Evolutionary conservation across 805 yeast genomes (phyloP).

Genomic region (Cyberlindnera suaveolens): DNA sequence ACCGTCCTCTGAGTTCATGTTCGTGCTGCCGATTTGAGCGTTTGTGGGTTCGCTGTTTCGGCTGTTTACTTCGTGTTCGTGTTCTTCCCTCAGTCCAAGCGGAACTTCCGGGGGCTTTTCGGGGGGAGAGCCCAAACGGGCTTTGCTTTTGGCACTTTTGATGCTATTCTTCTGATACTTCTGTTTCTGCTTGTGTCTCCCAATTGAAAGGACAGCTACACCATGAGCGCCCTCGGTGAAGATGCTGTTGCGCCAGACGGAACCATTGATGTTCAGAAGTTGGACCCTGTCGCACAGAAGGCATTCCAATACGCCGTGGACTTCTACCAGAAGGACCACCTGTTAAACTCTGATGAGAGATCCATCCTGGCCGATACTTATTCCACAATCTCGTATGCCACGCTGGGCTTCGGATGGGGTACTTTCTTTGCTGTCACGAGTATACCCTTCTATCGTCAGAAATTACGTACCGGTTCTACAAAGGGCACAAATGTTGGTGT

Average conservation of each 20-base stretch:
- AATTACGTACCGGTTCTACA: slow-evolving; percentile 26
- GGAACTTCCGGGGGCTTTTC: too few relatives aligned
- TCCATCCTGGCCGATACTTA: slow-evolving; percentile 33
- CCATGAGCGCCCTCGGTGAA: background rate
- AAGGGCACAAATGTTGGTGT: slow-evolving; percentile 35
- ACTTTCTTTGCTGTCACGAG: slow-evolving; percentile 36
- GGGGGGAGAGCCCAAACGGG: too few relatives aligned
- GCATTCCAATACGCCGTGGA: slow-evolving; percentile 38
- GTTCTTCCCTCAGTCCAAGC: too few relatives aligned
- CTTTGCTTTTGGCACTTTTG: too few relatives aligned
- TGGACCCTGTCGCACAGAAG: slow-evolving; percentile 19
- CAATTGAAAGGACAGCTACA: background rate
- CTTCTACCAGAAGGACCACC: slow-evolving; percentile 45
- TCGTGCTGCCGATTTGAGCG: too few relatives aligned
- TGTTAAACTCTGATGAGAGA: slow-evolving; percentile 36
- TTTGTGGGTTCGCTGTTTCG: too few relatives aligned
- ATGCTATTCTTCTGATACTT: too few relatives aligned
- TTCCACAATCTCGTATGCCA: slow-evolving; percentile 28
- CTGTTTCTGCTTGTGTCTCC: background rate
- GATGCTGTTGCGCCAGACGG: slow-evolving; percentile 3
- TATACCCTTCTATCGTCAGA: slow-evolving; percentile 35
- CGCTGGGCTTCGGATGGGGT: slow-evolving; percentile 33
- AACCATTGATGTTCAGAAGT: slow-evolving; percentile 8
- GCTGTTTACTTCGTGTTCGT: too few relatives aligned
- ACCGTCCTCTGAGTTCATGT: too few relatives aligned